Conservation (phyloP, 305 asterid genomes). For the Fraxinus nigra region DNA sequence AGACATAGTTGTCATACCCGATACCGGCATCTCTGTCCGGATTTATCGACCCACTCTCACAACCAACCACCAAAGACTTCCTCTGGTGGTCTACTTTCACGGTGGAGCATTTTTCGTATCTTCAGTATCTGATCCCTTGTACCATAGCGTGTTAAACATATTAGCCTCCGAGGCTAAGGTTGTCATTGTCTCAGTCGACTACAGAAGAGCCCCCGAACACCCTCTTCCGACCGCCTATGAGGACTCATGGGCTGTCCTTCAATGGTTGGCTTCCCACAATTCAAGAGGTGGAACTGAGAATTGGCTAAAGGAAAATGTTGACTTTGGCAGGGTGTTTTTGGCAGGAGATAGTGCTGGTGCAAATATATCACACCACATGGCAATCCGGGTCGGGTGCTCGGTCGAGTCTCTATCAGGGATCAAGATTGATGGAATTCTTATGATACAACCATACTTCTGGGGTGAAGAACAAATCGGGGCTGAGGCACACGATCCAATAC, state of each 20-base stretch:
- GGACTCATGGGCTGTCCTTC: slow-evolving; percentile 58
- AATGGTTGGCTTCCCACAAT: slow-evolving; percentile 42
- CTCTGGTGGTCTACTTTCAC: slow-evolving; percentile 65
- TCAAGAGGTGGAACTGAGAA: slow-evolving; percentile 19
- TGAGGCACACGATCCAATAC: slow-evolving; percentile 41
- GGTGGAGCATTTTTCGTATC: slow-evolving; percentile 78
- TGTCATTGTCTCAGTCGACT: slow-evolving; percentile 53
- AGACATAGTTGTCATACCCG: slow-evolving; percentile 42
- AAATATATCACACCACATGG: slow-evolving; percentile 58
- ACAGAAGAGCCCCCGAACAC: slow-evolving; percentile 63
- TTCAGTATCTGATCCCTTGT: slow-evolving; percentile 49
- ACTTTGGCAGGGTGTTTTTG: slow-evolving; percentile 46
- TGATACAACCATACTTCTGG: slow-evolving; percentile 80
- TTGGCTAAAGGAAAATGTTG: slow-evolving; percentile 49
- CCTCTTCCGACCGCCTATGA: slow-evolving; percentile 68
- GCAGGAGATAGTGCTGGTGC: slow-evolving; percentile 94
- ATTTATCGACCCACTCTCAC: slow-evolving; percentile 45
- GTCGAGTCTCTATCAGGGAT: slow-evolving; percentile 15
- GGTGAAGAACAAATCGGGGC: slow-evolving; percentile 56
- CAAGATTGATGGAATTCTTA: slow-evolving; percentile 37
- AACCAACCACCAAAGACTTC: slow-evolving; percentile 32
- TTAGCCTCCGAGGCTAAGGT: slow-evolving; percentile 43
- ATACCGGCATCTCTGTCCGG: slow-evolving; percentile 47
- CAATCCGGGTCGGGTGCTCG: slow-evolving; percentile 28
- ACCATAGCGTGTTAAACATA: slow-evolving; percentile 47